A percentile compares a stretch with the other conserved stretches of the same genome.
These are phyloP conservation scores for Metschnikowia peoriensis DNA, from an alignment of 805 yeast species.

Conservation along the genomic window DNA sequence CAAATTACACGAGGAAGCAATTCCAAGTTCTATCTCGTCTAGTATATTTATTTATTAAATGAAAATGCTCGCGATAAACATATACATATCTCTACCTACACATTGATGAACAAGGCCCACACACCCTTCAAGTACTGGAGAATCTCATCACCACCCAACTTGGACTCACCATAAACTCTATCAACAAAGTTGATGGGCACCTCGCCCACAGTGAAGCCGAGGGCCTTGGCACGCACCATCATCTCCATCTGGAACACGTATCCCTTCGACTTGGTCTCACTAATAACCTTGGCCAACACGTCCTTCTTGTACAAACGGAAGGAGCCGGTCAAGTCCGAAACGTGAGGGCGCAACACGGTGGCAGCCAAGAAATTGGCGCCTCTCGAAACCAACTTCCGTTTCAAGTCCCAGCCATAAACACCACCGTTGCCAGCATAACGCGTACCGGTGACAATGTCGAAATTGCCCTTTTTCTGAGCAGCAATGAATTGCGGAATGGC, in stretches of 20 bases:
- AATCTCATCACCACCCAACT: slow-evolving; percentile 79
- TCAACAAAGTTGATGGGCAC: slow-evolving; percentile 79
- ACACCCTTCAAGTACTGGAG: slow-evolving; percentile 77
- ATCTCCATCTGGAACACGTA: slow-evolving; percentile 87
- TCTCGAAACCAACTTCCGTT: slow-evolving; percentile 71
- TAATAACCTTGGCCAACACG: slow-evolving; percentile 63
- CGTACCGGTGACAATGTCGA: slow-evolving; percentile 57
- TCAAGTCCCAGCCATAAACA: slow-evolving; percentile 81
- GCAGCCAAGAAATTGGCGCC: slow-evolving; percentile 81
- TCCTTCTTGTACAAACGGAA: slow-evolving; percentile 72
- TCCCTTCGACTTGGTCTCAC: slow-evolving; percentile 69
- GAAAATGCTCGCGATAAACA: neutral
- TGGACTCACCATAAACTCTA: slow-evolving; percentile 74
- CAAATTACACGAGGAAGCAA: no score
- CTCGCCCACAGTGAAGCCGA: slow-evolving; percentile 72
- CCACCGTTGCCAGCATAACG: slow-evolving; percentile 82
- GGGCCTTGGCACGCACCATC: slow-evolving; percentile 79
- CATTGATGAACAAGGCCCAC: slow-evolving; percentile 63
- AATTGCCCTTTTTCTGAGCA: slow-evolving; percentile 52
- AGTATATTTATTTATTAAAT: neutral
- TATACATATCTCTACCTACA: slow-evolving; percentile 27
- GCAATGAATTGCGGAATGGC: slow-evolving; percentile 74
- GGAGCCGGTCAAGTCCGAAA: slow-evolving; percentile 74
- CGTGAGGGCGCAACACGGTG: slow-evolving; percentile 66
- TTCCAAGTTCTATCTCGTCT: neutral